These are phyloP conservation scores for Boeremia lycopersici DNA, from an alignment of 2,329 filamentous ascomycete genomes.

Conservation along the genomic window DNA sequence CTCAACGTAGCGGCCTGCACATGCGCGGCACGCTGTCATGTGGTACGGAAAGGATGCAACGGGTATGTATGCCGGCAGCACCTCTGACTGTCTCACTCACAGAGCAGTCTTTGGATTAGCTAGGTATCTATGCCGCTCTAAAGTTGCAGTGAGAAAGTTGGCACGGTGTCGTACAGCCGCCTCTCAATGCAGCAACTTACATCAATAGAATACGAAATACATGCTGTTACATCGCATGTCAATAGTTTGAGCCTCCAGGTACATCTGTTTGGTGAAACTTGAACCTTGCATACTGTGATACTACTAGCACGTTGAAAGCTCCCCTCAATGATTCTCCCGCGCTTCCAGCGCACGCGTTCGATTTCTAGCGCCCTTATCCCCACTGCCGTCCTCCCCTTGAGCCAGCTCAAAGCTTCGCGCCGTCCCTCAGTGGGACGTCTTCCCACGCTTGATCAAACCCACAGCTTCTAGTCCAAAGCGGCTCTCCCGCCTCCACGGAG, in stretches of 20 bases:
- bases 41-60: conserved; percentile 6
- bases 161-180: conserved; percentile 1
- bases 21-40: conserved; percentile 15
- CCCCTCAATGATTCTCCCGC: conserved; percentile 8
- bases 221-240: conserved; percentile 7
- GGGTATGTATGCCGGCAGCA: conserved; percentile 4
- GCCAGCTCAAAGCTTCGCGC: conserved; percentile 28
- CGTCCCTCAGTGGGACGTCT: conserved; percentile 40
- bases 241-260: neutral
- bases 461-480: conserved; percentile 65
- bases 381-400: neutral
- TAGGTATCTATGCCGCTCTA: neutral
- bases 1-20: conserved; percentile 13
- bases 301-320: neutral
- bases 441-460: conserved; percentile 73
- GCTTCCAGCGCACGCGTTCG: conserved; percentile 11
- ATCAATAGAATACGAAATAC: neutral
- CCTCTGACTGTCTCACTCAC: conserved; percentile 1
- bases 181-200: neutral
- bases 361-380: neutral
- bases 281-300: conserved; percentile 3
- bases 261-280: conserved; percentile 1
- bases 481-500: conserved; percentile 60
- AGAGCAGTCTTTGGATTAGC: neutral
- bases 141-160: neutral